Evolutionary conservation across 2,329 filamentous ascomycete species (phyloP).

Genomic region (Fusarium abutilonis): DNA sequence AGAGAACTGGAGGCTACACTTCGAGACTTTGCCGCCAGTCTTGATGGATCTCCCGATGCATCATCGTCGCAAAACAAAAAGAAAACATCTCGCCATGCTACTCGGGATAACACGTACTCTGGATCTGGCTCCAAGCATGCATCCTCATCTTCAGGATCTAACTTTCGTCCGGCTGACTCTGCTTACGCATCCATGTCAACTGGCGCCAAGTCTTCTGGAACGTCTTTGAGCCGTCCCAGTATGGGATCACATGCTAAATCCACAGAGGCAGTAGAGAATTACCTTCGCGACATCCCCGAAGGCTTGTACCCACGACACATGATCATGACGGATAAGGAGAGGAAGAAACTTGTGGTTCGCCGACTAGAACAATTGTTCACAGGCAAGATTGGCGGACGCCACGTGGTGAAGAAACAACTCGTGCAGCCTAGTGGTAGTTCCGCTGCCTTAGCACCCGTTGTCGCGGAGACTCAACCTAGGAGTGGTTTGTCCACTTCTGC

Average conservation of each 20-base stretch:
- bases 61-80: slow-evolving; percentile 55
- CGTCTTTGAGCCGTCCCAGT: slow-evolving; percentile 52
- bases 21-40: slow-evolving; percentile 72
- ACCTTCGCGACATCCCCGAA: slow-evolving; percentile 76
- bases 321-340: slow-evolving; percentile 75
- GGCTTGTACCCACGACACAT: slow-evolving; percentile 71
- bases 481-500: slow-evolving; percentile 18
- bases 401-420: slow-evolving; percentile 45
- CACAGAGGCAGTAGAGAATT: slow-evolving; percentile 70
- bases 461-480: slow-evolving; percentile 45
- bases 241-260: slow-evolving; percentile 52
- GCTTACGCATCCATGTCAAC: slow-evolving; percentile 75
- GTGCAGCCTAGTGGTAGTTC: slow-evolving; percentile 26
- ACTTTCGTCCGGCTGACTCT: slow-evolving; percentile 66
- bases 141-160: slow-evolving; percentile 62
- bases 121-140: slow-evolving; percentile 61
- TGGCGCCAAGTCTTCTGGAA: slow-evolving; percentile 57
- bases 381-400: slow-evolving; percentile 66
- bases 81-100: slow-evolving; percentile 54
- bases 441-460: slow-evolving; percentile 24
- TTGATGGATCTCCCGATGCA: slow-evolving; percentile 61
- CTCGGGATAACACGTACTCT: slow-evolving; percentile 54
- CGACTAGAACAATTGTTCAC: slow-evolving; percentile 85
- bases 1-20: slow-evolving; percentile 79
- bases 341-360: slow-evolving; percentile 79